Percentiles rank a stretch among this genome's conserved stretches.
These are phyloP conservation scores for Xanthoconium separans DNA, from an alignment of 1,284 basidiomycete species.

Conservation along the genomic window DNA sequence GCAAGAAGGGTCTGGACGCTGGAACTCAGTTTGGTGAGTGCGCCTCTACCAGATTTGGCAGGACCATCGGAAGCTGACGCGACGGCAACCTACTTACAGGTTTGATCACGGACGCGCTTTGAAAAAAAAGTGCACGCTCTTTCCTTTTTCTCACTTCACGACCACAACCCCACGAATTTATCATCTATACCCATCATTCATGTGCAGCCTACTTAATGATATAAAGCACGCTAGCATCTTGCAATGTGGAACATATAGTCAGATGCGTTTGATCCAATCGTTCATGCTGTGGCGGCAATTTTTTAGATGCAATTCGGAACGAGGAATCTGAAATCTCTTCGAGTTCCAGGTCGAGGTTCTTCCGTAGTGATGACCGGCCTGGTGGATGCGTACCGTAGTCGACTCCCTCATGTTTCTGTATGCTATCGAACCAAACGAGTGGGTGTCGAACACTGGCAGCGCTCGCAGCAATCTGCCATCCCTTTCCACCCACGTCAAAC, in stretches of 20 bases:
- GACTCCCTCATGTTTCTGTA: no score
- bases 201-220: slow-evolving; percentile 29
- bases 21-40: slow-evolving; percentile 88
- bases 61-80: slow-evolving; percentile 1
- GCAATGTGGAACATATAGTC: slow-evolving; percentile 9
- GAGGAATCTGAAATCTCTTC: no score
- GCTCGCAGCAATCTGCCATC: no score
- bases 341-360: no score
- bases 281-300: no score
- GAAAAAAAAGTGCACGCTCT: slow-evolving; percentile 2
- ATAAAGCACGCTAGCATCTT: slow-evolving; percentile 29
- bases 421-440: no score
- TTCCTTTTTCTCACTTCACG: slow-evolving; percentile 16
- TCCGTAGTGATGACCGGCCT: no score
- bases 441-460: no score
- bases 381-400: no score
- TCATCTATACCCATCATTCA: slow-evolving; percentile 30
- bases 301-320: no score
- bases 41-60: not conserved
- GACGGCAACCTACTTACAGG: slow-evolving; percentile 13
- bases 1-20: slow-evolving; percentile 98
- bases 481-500: no score
- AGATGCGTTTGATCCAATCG: no score
- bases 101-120: slow-evolving; percentile 14
- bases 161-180: slow-evolving; percentile 17